A percentile compares a stretch with the other conserved stretches of the same genome.
These are phyloP conservation scores for Xylaria scruposa DNA, from an alignment of 495 filamentous ascomycete species.

Conservation along the genomic window DNA sequence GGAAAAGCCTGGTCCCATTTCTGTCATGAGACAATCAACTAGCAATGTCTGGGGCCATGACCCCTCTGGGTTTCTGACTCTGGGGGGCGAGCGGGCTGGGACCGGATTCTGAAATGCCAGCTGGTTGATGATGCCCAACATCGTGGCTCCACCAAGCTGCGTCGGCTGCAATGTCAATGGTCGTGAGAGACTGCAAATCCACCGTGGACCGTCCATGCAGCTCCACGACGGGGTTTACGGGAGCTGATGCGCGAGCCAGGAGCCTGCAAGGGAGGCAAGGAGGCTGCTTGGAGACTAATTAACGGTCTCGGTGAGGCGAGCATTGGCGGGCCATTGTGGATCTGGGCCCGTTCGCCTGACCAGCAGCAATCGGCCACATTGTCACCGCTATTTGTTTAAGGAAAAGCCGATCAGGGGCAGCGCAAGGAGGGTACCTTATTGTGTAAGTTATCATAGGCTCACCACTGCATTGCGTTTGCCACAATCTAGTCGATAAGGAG, in stretches of 20 bases:
- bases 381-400: conserved; percentile 43
- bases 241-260: conserved; percentile 28
- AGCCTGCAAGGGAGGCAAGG: not conserved
- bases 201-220: conserved; percentile 37
- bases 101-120: conserved; percentile 33
- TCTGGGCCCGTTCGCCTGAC: conserved; percentile 32
- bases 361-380: conserved; percentile 42
- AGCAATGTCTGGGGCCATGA: conserved; percentile 31
- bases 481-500: not conserved
- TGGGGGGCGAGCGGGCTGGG: conserved; percentile 31
- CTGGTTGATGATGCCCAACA: conserved; percentile 46
- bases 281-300: conserved; percentile 6
- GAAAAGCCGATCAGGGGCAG: conserved; percentile 21
- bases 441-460: not conserved
- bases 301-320: conserved; percentile 40
- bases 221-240: conserved; percentile 26
- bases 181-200: conserved; percentile 30
- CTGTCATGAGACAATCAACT: not conserved
- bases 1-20: conserved; percentile 14
- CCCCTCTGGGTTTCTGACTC: conserved; percentile 35
- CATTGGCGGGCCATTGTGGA: conserved; percentile 34
- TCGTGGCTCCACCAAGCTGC: conserved; percentile 43
- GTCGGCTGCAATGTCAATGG: conserved; percentile 41
- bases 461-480: not conserved
- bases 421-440: not conserved